Base-by-base conservation (phyloP, 164 flowering plant species). In the Sedum album region DNA sequence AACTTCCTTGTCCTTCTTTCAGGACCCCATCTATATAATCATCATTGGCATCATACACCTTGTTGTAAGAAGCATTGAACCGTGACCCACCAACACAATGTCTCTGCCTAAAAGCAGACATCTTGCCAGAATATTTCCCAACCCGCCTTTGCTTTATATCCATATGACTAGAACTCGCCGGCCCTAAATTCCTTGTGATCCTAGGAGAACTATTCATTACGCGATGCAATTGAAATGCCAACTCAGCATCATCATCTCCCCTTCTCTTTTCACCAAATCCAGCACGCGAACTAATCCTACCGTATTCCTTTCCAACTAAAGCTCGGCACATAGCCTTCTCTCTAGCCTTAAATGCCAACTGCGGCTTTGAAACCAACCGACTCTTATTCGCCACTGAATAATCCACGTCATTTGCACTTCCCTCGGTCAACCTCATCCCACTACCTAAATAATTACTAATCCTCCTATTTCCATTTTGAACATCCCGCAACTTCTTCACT, bases 1-100 rank as follows among this genome's bases (percentile, higher is more conserved):
- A 55, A 26, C 61, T 55, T 55, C 61, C 61, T 55, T 55, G 61
- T 3, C 61, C 61, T 55, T 55, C 61, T 55, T 55, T 55, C 61
- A 55, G 31, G 11, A 10, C 60, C 60, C 30, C 60, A 20, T 53
- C 28, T 55, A 18, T 31, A 28, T 13, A 17, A 18, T 55, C 31
- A 55, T 55, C 61, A 10, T 55, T 55, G 20, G 31, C 15, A 26
- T 55, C 31, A 55, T 25, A 55, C 26, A 31, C 61, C 31, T 55
- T 55, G 18, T 25, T 55, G 26, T 4, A 5, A 1, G 61, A 10
- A 7, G 15, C 61, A 55, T 26, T 55, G 15, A 55, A 7, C 17
- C 31, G 31, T 1, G 0, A 15, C 61, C 61, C 61, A 11, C 17
- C n/a, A 55, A 25, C 61, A 55, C 17, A 25, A 25, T 26, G 10